Base-by-base conservation (phyloP, 345 rosid genomes). In the Acer negundo region DNA sequence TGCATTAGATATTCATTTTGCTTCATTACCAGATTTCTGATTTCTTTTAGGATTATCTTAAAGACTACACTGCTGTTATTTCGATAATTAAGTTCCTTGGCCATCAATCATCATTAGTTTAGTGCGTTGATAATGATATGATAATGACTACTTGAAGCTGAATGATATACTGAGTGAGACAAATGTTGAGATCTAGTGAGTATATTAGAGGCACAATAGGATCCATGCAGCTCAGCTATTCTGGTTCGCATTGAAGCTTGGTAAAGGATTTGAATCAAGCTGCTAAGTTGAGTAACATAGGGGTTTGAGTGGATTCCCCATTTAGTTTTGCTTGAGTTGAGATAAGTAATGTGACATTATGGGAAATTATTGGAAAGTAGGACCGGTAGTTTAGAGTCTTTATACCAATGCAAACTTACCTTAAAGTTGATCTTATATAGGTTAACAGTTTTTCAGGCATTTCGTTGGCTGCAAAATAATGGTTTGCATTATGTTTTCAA, bases 111-210 rank as follows among this genome's bases (percentile, higher is more conserved):
- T 35, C 22, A 42, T 49, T 22, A 7, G 40, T 51, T 77, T 59
- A 20, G 26, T 20, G 26, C 13, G 19, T 23, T 77, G 74, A 61
- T 62, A n/a, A 61, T 69, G 74, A 69, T 62, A n/a, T 61, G 62
- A 15, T 13, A 44, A 17, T 59, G 67, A 61, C 7, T 69, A 77
- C 35, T 61, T 62, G 69, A 28, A 61, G 61, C 31, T 69, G 74
- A 53, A 17, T 47, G 19, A 19, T 38, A 22, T 7, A 42, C 44
- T 67, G 71, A 62, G n/a, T 62, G 44, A 47, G 76, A 16, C 55
- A 40, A 59, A 58, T 12, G 5, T 72, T 72, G 69, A 62, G 77
- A 74, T 74, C 69, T 46, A 24, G 42, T 16, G 9, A 38, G 35
- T 58, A 17, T 24, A 13, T 17, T 23, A 58, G 11, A 3, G 61